Base-by-base conservation (phyloP, 352 stramenopile genomes). In the Globisporangium radiosum region DNA sequence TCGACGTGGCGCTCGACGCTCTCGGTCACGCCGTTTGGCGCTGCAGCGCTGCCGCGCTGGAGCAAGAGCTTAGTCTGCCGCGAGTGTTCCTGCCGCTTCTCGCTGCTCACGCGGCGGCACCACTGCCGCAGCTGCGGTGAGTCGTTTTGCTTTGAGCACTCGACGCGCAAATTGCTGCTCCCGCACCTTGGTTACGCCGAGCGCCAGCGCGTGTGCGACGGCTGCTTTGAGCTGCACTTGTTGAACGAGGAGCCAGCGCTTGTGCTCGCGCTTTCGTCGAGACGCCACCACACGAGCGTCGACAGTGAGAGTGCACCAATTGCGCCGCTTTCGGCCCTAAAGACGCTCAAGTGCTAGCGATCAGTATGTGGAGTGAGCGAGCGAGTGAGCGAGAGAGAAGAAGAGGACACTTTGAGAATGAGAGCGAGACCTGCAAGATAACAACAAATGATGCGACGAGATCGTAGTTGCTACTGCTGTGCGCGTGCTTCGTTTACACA, bases 131-230 rank as follows among this genome's bases (percentile, higher is more conserved):
- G 75, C 63, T 95, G 85, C 59, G 83, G 83, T 42, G 74, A 90
- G 59, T 91, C 83, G 62, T 95, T 92, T 57, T 95, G 85, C 70
- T 91, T 78, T 50, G 83, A 92, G 58, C 84, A 93, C 71, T 92
- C 83, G 62, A 89, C 78, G 25, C 71, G 82, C 10, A 82, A 84
- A 58, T 54, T 92, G 58, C 65, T 71, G 45, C 75, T 95, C 19
- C 70, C 80, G 42, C 73, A 73, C 10, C 70, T 91, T 37, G 85
- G 85, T 39, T 93, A 93, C 65, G 71, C 69, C 57, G 72, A 88
- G 50, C 74, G 76, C 17, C 79, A 92, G 67, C 83, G 85, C 53
- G 85, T 95, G 62, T 95, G 85, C 56, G 84, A 95, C 69, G 71
- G 75, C 47, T 95, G 85, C 72, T 95, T 93, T 56, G 85, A 92